Percentiles rank a stretch among this genome's conserved stretches.
Conservation (phyloP, 2,329 filamentous ascomycete genomes). For the Fusarium albosuccineum region DNA sequence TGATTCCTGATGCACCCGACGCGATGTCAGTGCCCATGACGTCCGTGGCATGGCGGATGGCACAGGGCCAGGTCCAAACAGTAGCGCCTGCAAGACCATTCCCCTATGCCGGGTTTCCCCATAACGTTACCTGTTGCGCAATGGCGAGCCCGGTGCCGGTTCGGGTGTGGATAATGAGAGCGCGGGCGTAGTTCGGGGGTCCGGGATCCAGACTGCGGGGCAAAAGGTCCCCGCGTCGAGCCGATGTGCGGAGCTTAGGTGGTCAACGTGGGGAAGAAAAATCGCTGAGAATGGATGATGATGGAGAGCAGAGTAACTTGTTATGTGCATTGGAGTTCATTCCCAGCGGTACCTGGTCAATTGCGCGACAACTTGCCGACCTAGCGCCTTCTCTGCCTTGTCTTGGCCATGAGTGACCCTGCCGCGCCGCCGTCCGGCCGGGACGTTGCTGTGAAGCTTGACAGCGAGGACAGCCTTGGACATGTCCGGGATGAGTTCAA, state of each 20-base stretch:
- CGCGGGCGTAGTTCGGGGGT: conserved; percentile 33
- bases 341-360: conserved; percentile 5
- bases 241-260: conserved; percentile 36
- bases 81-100: neutral
- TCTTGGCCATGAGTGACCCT: conserved; percentile 34
- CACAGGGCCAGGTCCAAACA: neutral
- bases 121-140: conserved; percentile 1
- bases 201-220: conserved; percentile 31
- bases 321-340: conserved; percentile 2
- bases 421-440: conserved; percentile 18
- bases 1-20: conserved; percentile 7
- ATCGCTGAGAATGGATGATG: neutral
- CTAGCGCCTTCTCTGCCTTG: neutral
- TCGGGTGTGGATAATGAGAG: conserved; percentile 25
- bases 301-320: neutral
- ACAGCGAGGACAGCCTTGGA: conserved; percentile 67
- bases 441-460: conserved; percentile 54
- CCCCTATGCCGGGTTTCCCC: conserved; percentile 1
- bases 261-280: conserved; percentile 21
- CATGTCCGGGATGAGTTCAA: conserved; percentile 75
- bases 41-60: neutral
- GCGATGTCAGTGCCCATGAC: neutral
- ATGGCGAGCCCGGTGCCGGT: neutral
- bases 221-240: conserved; percentile 34
- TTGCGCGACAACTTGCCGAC: conserved; percentile 19